Evolutionary conservation across 345 rosid species (phyloP).

Genomic region (Camelina sativa): DNA sequence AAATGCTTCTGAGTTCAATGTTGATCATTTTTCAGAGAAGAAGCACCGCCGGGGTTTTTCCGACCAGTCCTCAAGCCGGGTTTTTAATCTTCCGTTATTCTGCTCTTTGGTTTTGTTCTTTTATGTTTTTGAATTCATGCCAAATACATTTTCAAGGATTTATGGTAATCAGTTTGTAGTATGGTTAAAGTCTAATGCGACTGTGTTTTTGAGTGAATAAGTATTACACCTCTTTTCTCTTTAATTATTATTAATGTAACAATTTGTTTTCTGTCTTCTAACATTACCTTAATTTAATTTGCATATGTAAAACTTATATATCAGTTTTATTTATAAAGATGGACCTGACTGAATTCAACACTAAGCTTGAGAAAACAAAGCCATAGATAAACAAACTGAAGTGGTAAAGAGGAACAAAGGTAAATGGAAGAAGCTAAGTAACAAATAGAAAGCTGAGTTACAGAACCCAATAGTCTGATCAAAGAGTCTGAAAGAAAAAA

Average conservation of each 20-base stretch:
- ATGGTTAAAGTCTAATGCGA: constrained; percentile 18
- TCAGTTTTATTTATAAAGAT: neutral
- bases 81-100: constrained; percentile 27
- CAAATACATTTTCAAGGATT: constrained; percentile 29
- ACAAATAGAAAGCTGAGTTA: constrained; percentile 35
- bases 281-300: neutral
- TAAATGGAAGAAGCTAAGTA: constrained; percentile 15
- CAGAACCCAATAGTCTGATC: constrained; percentile 20
- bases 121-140: constrained; percentile 19
- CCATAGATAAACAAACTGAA: neutral
- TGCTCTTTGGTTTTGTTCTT: constrained; percentile 29
- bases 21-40: constrained; percentile 29
- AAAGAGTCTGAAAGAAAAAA: neutral
- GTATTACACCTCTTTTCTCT: constrained; percentile 18
- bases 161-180: constrained; percentile 30
- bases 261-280: constrained; percentile 15
- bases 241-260: constrained; percentile 11
- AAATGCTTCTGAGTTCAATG: constrained; percentile 74
- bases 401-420: neutral
- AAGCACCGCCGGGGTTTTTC: constrained; percentile 24
- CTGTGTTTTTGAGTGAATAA: constrained; percentile 37
- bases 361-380: constrained; percentile 26
- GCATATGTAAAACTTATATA: neutral
- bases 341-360: constrained; percentile 1
- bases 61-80: constrained; percentile 29